Evolutionary conservation across 257 asterid genomes (phyloP).

Genomic region (Gentiana dahurica): DNA sequence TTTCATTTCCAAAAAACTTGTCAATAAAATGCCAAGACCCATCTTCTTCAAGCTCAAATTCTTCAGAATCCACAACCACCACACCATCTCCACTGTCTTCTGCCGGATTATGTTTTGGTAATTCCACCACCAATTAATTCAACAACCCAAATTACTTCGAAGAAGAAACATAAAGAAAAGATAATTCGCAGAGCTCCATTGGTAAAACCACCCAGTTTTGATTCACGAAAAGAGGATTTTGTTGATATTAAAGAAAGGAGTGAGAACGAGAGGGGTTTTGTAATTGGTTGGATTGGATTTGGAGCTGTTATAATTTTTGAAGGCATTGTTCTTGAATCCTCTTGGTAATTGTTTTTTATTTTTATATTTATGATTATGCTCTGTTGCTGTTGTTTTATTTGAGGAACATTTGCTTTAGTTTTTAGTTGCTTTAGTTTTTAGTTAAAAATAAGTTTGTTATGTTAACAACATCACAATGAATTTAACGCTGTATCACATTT

Average conservation of each 20-base stretch:
- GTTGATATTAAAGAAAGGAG: conserved; percentile 31
- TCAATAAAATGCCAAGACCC: conserved; percentile 31
- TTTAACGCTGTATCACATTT: too few relatives aligned
- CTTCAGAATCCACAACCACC: conserved; percentile 12
- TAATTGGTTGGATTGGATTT: conserved; percentile 91
- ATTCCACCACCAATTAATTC: conserved; percentile 17
- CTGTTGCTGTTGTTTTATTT: neutral
- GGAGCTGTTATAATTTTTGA: conserved; percentile 58
- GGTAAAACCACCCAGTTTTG: conserved; percentile 26
- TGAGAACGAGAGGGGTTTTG: conserved; percentile 73
- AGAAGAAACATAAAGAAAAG: conserved; percentile 50
- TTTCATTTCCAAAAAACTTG: conserved; percentile 3
- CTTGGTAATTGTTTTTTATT: conserved; percentile 32
- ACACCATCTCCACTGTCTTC: conserved; percentile 15
- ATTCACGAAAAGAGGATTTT: conserved; percentile 34
- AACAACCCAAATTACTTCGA: conserved; percentile 20
- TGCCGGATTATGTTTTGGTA: conserved; percentile 68
- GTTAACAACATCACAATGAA: too few relatives aligned
- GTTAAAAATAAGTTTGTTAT: too few relatives aligned
- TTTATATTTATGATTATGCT: neutral
- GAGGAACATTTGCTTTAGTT: too few relatives aligned
- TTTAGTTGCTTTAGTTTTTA: too few relatives aligned
- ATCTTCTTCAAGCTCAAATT: conserved; percentile 18
- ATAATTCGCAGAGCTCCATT: conserved; percentile 57
- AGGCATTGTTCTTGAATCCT: conserved; percentile 77